These are phyloP conservation scores for Asterochloris sp. DNA, from an alignment of 139 green algal genomes.

Conservation along the genomic window DNA sequence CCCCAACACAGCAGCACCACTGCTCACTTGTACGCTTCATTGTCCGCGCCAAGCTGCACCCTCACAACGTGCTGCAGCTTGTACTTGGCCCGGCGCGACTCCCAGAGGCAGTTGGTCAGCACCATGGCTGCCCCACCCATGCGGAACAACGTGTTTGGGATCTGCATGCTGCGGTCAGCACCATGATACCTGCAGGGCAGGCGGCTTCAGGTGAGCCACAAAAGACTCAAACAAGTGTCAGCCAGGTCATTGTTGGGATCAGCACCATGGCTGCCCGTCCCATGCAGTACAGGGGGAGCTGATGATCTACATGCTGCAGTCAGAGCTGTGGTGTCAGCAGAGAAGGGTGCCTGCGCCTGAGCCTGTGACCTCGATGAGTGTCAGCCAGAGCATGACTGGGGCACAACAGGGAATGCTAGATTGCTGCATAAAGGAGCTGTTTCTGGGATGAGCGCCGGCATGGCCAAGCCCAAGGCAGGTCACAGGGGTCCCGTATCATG, in stretches of 20 bases:
- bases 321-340: too few species aligned
- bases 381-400: too few species aligned
- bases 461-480: too few species aligned
- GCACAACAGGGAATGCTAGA: too few species aligned
- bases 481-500: too few species aligned
- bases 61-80: slow-evolving; percentile 60
- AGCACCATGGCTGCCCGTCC: not conserved
- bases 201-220: not conserved
- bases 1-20: not conserved
- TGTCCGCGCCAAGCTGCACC: slow-evolving; percentile 65
- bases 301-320: too few species aligned
- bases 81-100: slow-evolving; percentile 62
- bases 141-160: slow-evolving; percentile 68
- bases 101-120: slow-evolving; percentile 61
- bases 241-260: not conserved
- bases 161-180: slow-evolving; percentile 73
- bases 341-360: too few species aligned
- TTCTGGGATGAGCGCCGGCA: too few species aligned
- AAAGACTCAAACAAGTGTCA: not conserved
- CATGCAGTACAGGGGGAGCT: not conserved
- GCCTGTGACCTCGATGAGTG: too few species aligned
- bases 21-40: slow-evolving; percentile 51
- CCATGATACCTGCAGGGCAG: slow-evolving; percentile 63
- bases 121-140: slow-evolving; percentile 56
- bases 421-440: too few species aligned